Conservation (phyloP, 306 rosid genomes). For the Dalbergia cochinchinensis region DNA sequence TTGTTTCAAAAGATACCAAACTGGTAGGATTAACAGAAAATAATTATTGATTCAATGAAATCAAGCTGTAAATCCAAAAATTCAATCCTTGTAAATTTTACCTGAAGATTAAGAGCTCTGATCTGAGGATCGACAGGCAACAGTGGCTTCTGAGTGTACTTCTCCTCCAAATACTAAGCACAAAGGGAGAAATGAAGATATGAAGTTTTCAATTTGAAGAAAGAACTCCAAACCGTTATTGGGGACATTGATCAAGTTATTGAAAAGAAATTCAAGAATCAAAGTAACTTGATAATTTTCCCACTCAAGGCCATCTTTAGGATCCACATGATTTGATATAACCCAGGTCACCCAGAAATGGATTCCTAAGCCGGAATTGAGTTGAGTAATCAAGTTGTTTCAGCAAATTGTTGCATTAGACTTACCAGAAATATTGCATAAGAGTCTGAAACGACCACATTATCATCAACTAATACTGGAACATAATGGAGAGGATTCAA, state of each 20-base stretch:
- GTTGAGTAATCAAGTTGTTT: conserved; percentile 22
- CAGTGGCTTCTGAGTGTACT: conserved; percentile 52
- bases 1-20: conserved; percentile 5
- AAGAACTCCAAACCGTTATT: conserved; percentile 17
- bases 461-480: conserved; percentile 62
- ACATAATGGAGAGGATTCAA: conserved; percentile 60
- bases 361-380: not conserved
- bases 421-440: conserved; percentile 62
- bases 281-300: not conserved
- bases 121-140: conserved; percentile 57
- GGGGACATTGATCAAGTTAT: conserved; percentile 2
- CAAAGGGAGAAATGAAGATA: conserved; percentile 13
- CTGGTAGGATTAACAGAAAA: not conserved
- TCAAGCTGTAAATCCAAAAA: conserved; percentile 13
- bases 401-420: conserved; percentile 23
- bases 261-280: conserved; percentile 18
- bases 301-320: not conserved
- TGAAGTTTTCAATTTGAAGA: not conserved
- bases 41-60: not conserved
- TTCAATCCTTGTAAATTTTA: conserved; percentile 21
- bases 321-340: too few species aligned
- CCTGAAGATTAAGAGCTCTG: conserved; percentile 64
- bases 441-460: conserved; percentile 58
- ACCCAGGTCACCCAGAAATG: too few species aligned
- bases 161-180: conserved; percentile 61